These are phyloP conservation scores for Suillus variegatus DNA, from an alignment of 768 basidiomycete genomes.

Conservation along the genomic window DNA sequence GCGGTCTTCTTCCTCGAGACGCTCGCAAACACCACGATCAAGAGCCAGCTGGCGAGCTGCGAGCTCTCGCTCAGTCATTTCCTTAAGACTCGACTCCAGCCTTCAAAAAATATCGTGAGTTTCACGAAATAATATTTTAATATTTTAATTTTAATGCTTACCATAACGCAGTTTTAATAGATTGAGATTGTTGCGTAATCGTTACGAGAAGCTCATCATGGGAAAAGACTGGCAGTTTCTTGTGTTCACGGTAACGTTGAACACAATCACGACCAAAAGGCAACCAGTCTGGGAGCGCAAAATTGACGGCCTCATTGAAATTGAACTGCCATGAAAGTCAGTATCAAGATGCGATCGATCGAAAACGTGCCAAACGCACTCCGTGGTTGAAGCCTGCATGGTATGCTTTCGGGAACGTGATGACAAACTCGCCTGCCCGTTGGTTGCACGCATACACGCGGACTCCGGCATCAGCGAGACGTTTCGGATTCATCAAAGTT, in stretches of 20 bases:
- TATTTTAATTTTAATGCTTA: slow-evolving; percentile 37
- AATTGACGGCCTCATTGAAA: slow-evolving; percentile 99
- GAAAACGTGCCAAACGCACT: slow-evolving; percentile 51
- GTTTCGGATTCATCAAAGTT: slow-evolving; percentile 94
- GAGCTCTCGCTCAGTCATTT: slow-evolving; percentile 89
- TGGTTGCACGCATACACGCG: slow-evolving; percentile 95
- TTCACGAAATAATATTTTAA: slow-evolving; percentile 17
- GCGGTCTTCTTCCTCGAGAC: slow-evolving; percentile 75
- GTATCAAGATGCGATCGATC: slow-evolving; percentile 19
- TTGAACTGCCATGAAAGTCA: slow-evolving; percentile 65
- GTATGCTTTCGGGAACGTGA: slow-evolving; percentile 97
- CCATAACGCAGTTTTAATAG: slow-evolving; percentile 94
- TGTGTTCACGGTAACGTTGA: slow-evolving; percentile 83
- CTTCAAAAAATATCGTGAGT: slow-evolving; percentile 41
- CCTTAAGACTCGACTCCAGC: slow-evolving; percentile 80
- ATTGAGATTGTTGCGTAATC: slow-evolving; percentile 93
- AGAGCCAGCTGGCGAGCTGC: slow-evolving; percentile 65
- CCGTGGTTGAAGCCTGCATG: slow-evolving; percentile 99
- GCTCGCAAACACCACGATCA: slow-evolving; percentile 59
- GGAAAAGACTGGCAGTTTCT: slow-evolving; percentile 95
- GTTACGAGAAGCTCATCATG: slow-evolving; percentile 97
- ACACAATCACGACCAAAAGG: slow-evolving; percentile 86
- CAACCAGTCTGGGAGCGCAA: slow-evolving; percentile 96
- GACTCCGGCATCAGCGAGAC: slow-evolving; percentile 85
- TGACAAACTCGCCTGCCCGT: slow-evolving; percentile 94